These are phyloP conservation scores for Blastocystis sp. DNA, from an alignment of 352 stramenopile species.

Conservation along the genomic window DNA sequence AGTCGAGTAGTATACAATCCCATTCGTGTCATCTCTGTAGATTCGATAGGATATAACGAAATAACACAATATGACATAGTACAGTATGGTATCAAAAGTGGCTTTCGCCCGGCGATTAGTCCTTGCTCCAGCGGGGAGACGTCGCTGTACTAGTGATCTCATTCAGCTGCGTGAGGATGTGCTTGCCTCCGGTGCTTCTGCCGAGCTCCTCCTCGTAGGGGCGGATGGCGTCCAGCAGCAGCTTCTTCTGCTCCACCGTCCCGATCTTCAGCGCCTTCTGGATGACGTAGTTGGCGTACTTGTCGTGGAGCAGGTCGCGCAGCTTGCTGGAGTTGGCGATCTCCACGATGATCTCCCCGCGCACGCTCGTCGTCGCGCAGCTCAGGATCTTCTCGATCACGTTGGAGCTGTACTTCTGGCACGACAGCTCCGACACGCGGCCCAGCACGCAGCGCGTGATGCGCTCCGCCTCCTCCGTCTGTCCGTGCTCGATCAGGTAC, in stretches of 20 bases:
- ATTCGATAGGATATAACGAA: constrained; percentile 13
- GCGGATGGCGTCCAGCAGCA: constrained; percentile 90
- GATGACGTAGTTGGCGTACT: constrained; percentile 96
- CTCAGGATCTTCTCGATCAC: constrained; percentile 97
- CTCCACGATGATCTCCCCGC: constrained; percentile 80
- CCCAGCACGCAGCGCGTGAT: constrained; percentile 74
- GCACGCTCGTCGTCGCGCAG: constrained; percentile 79
- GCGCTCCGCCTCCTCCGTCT: constrained; percentile 50
- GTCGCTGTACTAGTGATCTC: constrained; percentile 32
- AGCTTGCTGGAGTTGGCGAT: constrained; percentile 74
- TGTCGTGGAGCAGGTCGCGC: constrained; percentile 70
- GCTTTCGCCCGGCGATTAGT: not conserved
- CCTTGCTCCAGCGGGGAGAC: constrained; percentile 23
- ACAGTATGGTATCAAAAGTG: constrained; percentile 61
- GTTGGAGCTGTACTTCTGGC: constrained; percentile 98
- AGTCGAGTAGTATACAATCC: constrained; percentile 66
- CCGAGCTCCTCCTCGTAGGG: constrained; percentile 80
- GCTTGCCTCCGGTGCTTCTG: constrained; percentile 57
- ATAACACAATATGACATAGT: constrained; percentile 53
- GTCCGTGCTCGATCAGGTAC: constrained; percentile 79
- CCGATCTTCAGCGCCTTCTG: constrained; percentile 90
- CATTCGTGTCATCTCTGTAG: constrained; percentile 16
- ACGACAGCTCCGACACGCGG: constrained; percentile 88
- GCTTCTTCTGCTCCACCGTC: constrained; percentile 86
- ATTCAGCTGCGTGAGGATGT: constrained; percentile 65